Percentiles rank a stretch among this genome's conserved stretches.
These are phyloP conservation scores for Claviceps africana DNA, from an alignment of 2,329 filamentous ascomycete species.

Conservation along the genomic window DNA sequence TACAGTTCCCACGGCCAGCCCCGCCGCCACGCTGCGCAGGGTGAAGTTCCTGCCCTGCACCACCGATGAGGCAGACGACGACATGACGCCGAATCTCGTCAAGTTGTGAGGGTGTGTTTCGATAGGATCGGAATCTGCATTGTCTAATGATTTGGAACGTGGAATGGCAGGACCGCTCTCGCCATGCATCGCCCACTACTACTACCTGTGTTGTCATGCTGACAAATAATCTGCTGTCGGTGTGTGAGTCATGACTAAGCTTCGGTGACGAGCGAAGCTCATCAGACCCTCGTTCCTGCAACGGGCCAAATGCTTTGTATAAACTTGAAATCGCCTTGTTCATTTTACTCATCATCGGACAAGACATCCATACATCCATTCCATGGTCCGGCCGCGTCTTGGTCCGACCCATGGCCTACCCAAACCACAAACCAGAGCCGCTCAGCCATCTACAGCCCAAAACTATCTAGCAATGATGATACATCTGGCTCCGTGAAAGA, in stretches of 20 bases:
- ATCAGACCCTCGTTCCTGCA: background rate
- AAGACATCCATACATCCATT: background rate
- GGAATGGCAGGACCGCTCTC: background rate
- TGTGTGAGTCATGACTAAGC: background rate
- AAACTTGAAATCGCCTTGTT: too few relatives aligned
- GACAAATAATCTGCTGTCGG: background rate
- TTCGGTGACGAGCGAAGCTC: background rate
- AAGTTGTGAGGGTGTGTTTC: background rate
- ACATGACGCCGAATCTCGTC: background rate
- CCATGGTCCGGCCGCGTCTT: background rate
- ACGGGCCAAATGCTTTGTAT: too few relatives aligned
- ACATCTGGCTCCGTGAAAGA: conserved; percentile 92
- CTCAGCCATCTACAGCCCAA: conserved; percentile 56
- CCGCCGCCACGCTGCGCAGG: conserved; percentile 61
- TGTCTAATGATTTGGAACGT: background rate
- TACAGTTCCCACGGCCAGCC: conserved; percentile 70
- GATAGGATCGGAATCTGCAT: too few relatives aligned
- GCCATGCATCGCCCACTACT: too few relatives aligned
- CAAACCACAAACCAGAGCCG: background rate
- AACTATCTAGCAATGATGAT: conserved; percentile 76
- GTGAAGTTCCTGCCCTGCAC: conserved; percentile 61
- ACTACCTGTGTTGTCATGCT: background rate
- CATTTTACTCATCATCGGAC: background rate
- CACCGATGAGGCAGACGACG: conserved; percentile 4
- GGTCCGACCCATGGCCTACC: background rate